Percentiles rank a stretch among this genome's conserved stretches.
phyloP scores from a whole-genome alignment of 2,329 filamentous ascomycete genomes.

The Nigrospora oryzae region DNA sequence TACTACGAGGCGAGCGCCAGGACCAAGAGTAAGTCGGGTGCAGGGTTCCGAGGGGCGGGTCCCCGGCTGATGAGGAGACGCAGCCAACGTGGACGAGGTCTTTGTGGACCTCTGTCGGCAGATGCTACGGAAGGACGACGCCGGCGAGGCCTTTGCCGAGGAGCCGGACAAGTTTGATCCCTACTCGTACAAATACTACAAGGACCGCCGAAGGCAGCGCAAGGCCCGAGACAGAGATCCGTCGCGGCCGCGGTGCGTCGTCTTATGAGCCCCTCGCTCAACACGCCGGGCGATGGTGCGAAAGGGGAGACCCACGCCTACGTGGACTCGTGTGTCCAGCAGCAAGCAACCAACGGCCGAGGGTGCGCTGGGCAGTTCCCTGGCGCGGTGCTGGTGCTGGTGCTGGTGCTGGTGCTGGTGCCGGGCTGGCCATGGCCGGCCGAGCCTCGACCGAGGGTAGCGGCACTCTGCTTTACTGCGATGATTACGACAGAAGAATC shows the following conservation, averaged over 20 bases:
- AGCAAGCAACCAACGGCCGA: too few relatives aligned
- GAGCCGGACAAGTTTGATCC: conserved; percentile 34
- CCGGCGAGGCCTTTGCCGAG: conserved; percentile 26
- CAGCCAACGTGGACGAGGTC: conserved; percentile 81
- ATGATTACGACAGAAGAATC: neutral
- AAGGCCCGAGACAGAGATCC: conserved; percentile 14
- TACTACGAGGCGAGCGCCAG: conserved; percentile 88
- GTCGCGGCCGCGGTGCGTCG: conserved; percentile 30
- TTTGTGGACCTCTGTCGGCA: conserved; percentile 80
- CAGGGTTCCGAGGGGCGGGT: neutral
- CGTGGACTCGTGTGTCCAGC: too few relatives aligned
- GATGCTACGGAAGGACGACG: conserved; percentile 67
- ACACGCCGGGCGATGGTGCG: too few relatives aligned
- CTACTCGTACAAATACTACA: conserved; percentile 20
- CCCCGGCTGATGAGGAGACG: neutral
- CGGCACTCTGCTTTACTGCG: too few relatives aligned
- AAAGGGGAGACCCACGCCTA: too few relatives aligned
- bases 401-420: too few relatives aligned
- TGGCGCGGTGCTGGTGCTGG: too few relatives aligned
- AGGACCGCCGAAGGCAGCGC: conserved; percentile 21
- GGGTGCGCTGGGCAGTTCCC: too few relatives aligned
- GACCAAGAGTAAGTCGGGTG: conserved; percentile 48
- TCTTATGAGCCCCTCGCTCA: conserved; percentile 23
- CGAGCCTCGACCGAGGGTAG: too few relatives aligned
- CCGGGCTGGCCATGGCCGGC: too few relatives aligned